Base-by-base conservation (phyloP, 2,329 filamentous ascomycete genomes). In the Pyricularia grisea region DNA sequence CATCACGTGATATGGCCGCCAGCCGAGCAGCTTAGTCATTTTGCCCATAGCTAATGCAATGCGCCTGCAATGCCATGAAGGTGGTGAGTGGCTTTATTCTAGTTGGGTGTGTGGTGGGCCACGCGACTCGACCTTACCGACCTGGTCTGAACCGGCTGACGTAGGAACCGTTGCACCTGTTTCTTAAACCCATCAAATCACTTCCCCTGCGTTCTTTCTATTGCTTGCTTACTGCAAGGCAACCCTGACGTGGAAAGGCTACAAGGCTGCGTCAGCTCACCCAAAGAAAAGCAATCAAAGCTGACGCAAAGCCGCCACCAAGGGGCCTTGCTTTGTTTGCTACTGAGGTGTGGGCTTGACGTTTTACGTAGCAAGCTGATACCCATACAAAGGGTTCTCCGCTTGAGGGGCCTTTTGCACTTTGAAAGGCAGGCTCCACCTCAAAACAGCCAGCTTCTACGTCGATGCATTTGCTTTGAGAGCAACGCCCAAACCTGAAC, bases 191-290 rank as follows among this genome's bases (percentile, higher is more conserved):
- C 60, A 63, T 63, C 60, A 63, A 63, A 28, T 28, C 28, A 28
- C 58, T 30, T 28, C 60, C 25, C 27, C 14, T 63, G 25, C 12
- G 28, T 63, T 28, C 25, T 27, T 20, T 30, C 60, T 28, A 27
- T 28, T 28, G 60, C 25, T 63, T 17, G 12, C 11, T 28, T 63
- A 7, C 60, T 14, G 60, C 27, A 63, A 63, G 60, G 60, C 60
- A 63, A 63, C 23, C 60, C 60, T 63, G 31, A 71, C 69, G 36
- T 66, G 69, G 70, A 66, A 60, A 71, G 68, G 70, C 69, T 70
- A 69, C 70, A 66, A 73, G 72, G 72, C 71, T 72, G 67, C 69
- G 69, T 71, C 71, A 69, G 68, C 69, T 70, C 60, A 20, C n/a
- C 31, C 68, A 25, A 63, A 27, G 28, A 63, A 63, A 27, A 28